These are phyloP conservation scores for Diospyros kaki DNA, from an alignment of 148 eudicot genomes.

Conservation along the genomic window DNA sequence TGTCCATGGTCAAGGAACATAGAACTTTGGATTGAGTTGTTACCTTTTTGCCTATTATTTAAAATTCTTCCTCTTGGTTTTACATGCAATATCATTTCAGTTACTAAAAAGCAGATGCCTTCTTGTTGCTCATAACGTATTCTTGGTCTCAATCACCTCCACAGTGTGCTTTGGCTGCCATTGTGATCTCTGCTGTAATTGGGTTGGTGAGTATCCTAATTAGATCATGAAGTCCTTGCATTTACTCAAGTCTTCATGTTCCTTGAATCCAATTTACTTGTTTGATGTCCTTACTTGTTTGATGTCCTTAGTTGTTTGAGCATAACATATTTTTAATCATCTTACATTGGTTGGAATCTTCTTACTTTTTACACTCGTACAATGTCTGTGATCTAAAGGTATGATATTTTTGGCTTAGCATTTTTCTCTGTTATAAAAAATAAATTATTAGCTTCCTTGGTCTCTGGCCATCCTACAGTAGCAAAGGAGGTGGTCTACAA, in stretches of 20 bases:
- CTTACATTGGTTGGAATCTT: too few relatives aligned
- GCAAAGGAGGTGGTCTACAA: not conserved
- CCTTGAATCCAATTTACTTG: not conserved
- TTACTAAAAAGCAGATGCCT: slow-evolving; percentile 10
- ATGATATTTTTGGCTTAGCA: not conserved
- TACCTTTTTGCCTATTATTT: not conserved
- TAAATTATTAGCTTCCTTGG: not conserved
- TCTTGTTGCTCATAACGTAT: slow-evolving; percentile 20
- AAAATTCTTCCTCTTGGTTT: not conserved
- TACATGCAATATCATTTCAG: not conserved
- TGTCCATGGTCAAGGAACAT: too few relatives aligned
- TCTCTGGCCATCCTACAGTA: slow-evolving; percentile 6
- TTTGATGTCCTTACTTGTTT: not conserved
- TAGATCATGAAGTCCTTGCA: not conserved
- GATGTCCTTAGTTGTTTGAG: too few relatives aligned
- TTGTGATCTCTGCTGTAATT: slow-evolving; percentile 94
- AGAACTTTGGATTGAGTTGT: too few relatives aligned
- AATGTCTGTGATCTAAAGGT: too few relatives aligned
- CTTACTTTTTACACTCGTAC: too few relatives aligned
- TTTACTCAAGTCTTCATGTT: not conserved
- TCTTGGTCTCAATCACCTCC: slow-evolving; percentile 20
- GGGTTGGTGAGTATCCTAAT: slow-evolving; percentile 76
- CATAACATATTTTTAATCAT: too few relatives aligned
- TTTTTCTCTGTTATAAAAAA: not conserved
- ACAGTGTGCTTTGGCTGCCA: slow-evolving; percentile 98